Evolutionary conservation across 768 basidiomycete species (phyloP), one percentile per base, ranked within the genome.

Genomic region (Tulasnella sp.): DNA sequence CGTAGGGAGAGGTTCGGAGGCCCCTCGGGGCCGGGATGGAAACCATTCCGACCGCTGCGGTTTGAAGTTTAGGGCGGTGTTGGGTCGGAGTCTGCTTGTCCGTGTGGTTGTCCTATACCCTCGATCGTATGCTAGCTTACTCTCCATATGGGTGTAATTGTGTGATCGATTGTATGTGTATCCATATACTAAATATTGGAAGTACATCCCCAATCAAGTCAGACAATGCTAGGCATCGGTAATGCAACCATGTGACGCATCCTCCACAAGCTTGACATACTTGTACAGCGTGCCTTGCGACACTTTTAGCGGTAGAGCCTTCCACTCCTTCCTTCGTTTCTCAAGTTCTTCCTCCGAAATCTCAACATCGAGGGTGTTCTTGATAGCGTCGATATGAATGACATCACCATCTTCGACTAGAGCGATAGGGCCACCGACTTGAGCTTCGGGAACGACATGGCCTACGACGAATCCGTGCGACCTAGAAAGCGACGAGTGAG

Each of bases 401-500:
- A 79, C 69, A 67, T 96, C 91, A 17, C 90, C 91, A 68, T 93
- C 89, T 61, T 78, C 73, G 14, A 94, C 87, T 41, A 94, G 80
- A 19, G 87, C 90, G 65, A 97, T 92, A 6, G 89, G 88, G 1
- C 93, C 93, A 50, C 91, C 92, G 32, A 86, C 85, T 66, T 93
- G 89, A 5, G 92, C 92, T 68, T 97, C 93, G 32, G 94, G 94
- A 1, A 92, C 89, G 63, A 98, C 91, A 67, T 99, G 96, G 11
- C 94, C 94, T 54, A 97, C 87, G 65, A 86, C 86, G 74, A 98
- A 98, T 15, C 92, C 92, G 72, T 94, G 92, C 42, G 92, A 94
- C 62, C 91, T 93, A 64, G 29, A 25, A 37, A 32, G 23, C 35
- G 14, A 29, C 25, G 52, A 36, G 25, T 9, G 6, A n/a, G n/a